A percentile compares a stretch with the other conserved stretches of the same genome.
Conservation (phyloP, 306 rosid genomes). For the Rosa persica region DNA sequence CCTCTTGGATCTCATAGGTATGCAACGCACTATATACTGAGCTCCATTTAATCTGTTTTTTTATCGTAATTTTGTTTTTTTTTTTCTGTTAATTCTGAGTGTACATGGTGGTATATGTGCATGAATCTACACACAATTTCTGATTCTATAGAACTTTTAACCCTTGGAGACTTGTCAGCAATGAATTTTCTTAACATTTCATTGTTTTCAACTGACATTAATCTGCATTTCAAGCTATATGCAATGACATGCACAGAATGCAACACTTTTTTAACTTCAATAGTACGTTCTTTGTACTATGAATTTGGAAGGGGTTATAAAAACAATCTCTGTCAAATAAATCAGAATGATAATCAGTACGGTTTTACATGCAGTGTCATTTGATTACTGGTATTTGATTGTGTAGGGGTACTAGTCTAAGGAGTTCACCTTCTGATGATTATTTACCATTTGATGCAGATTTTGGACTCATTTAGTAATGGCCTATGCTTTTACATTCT, state of each 20-base stretch:
- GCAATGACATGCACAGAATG: neutral
- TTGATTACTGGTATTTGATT: neutral
- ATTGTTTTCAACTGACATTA: neutral
- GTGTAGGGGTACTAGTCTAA: neutral
- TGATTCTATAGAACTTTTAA: neutral
- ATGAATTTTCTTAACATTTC: neutral
- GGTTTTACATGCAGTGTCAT: neutral
- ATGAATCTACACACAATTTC: neutral
- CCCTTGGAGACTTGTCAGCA: neutral
- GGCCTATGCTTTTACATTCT: constrained; percentile 93
- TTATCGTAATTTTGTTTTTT: neutral
- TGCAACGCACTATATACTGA: constrained; percentile 7
- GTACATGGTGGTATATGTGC: neutral
- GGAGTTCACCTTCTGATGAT: neutral
- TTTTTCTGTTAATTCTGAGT: neutral
- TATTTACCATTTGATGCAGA: constrained; percentile 45
- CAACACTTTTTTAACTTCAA: neutral
- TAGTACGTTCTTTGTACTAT: neutral
- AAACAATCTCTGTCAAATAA: neutral
- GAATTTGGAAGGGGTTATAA: neutral
- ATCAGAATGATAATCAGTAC: neutral
- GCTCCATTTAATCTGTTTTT: neutral
- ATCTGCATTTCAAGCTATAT: neutral
- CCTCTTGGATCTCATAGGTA: constrained; percentile 84
- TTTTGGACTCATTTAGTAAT: constrained; percentile 97